Evolutionary conservation across 1,139 yeast species (phyloP).

Genomic region (Arxiozyma bovina): DNA sequence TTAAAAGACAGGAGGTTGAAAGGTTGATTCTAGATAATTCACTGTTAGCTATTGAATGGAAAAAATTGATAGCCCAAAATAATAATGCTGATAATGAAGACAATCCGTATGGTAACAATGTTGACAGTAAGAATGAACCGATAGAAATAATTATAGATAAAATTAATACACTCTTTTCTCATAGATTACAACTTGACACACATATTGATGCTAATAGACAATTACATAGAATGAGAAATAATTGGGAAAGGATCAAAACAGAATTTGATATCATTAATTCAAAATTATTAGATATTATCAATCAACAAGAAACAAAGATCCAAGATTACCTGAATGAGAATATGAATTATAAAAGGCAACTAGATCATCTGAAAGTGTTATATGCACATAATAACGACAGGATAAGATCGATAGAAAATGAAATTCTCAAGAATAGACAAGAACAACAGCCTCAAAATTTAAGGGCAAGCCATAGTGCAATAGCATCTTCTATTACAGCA

Average conservation of each 20-base stretch:
- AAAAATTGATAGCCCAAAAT: background rate
- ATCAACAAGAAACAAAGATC: constrained; percentile 10
- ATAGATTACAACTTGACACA: constrained; percentile 9
- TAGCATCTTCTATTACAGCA: background rate
- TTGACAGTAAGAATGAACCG: background rate
- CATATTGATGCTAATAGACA: constrained; percentile 5
- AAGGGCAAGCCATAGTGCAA: background rate
- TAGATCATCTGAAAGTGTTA: constrained; percentile 6
- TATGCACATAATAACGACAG: constrained; percentile 2
- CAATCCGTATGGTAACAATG: too few species aligned
- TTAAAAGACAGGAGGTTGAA: background rate
- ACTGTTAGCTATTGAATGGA: background rate
- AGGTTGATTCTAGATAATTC: background rate
- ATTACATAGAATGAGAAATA: constrained; percentile 5
- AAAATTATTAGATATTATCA: constrained; percentile 12
- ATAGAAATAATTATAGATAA: constrained; percentile 9
- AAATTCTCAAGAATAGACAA: background rate
- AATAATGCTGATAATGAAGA: background rate
- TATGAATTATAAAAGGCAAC: constrained; percentile 6
- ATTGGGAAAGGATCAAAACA: constrained; percentile 7
- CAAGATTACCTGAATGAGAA: constrained; percentile 7
- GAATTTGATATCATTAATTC: constrained; percentile 13
- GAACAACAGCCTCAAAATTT: background rate
- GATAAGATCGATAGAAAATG: background rate
- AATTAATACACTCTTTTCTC: constrained; percentile 10